Base-by-base conservation (phyloP, 108 stramenopile genomes). In the Nitzschia sp. region DNA sequence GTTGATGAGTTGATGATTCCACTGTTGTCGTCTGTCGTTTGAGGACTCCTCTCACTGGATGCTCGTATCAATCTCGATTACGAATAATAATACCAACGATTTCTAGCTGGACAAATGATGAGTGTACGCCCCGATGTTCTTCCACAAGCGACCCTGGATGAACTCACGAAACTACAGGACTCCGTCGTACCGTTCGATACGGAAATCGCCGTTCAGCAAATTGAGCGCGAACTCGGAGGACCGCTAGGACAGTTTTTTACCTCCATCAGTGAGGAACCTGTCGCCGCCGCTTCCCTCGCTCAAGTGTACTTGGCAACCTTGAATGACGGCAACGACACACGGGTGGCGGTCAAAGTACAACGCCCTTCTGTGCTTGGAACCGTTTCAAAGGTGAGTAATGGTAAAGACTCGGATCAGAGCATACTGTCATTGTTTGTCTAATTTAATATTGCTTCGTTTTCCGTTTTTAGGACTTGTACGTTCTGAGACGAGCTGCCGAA, bases 81-180 rank as follows among this genome's bases (percentile, higher is more conserved):
- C n/a, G n/a, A n/a, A n/a, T n/a, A n/a, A n/a, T n/a, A n/a, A n/a
- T n/a, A n/a, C n/a, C n/a, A 57, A n/a, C n/a, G n/a, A n/a, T n/a
- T n/a, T n/a, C n/a, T n/a, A n/a, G 77, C 76, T 3, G 88, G 88
- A 19, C 89, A 91, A 76, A 94, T 95, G 86, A 93, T 97, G 90
- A 78, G 75, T 47, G 95, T 97, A 1, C 72, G 97, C 15, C 95
- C 97, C 1, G 97, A 97, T 76, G 95, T 97, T 3, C 65, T 97
- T 34, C 94, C 95, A 1, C 90, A 85, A 28, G 82, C 93, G 22
- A 95, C 95, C 2, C 68, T 96, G 60, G 91, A 92, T 64, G 97
- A 97, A 80, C 72, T 97, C 27, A 78, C 86, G 3, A 85, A 86
- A 53, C 60, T 96, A 32, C 97, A 97, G 66, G 97, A 97, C 78